Conservation (phyloP, 2,329 filamentous ascomycete genomes). For the Fusarium sp. region DNA sequence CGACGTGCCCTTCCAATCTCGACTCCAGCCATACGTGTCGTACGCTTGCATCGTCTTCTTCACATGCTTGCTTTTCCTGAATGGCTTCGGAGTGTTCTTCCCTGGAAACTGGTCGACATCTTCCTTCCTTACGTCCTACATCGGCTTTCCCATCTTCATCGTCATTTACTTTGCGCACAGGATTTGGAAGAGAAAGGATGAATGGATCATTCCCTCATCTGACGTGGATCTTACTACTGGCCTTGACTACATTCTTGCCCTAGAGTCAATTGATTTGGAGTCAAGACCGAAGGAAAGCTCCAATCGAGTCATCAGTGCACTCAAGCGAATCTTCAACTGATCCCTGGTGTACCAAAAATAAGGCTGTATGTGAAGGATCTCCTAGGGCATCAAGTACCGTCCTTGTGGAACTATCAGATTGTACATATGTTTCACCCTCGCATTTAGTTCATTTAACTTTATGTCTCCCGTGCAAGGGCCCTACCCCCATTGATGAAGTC, state of each 20-base stretch:
- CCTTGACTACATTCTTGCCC: not conserved
- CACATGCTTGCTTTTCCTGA: not conserved
- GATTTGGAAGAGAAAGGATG: not conserved
- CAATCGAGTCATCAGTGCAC: not conserved
- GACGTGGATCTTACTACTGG: slow-evolving; percentile 24
- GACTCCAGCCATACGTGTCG: not conserved
- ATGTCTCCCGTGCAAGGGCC: no score
- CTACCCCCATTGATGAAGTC: not conserved
- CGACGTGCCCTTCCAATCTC: not conserved
- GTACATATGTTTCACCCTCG: no score
- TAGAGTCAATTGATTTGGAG: not conserved
- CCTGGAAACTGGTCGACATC: not conserved
- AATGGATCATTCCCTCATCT: not conserved
- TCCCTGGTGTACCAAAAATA: not conserved
- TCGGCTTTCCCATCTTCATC: not conserved
- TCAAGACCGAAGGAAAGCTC: not conserved
- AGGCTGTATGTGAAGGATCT: not conserved
- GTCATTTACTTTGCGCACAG: not conserved
- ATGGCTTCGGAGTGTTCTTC: not conserved
- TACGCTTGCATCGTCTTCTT: not conserved
- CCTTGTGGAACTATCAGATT: not conserved
- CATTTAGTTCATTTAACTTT: not conserved
- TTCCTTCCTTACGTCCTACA: not conserved
- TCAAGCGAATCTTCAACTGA: not conserved
- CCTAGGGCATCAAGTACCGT: not conserved